Evolutionary conservation across 257 asterid species (phyloP), one percentile per base, ranked within the genome.

Genomic region (Osmanthus fragrans): DNA sequence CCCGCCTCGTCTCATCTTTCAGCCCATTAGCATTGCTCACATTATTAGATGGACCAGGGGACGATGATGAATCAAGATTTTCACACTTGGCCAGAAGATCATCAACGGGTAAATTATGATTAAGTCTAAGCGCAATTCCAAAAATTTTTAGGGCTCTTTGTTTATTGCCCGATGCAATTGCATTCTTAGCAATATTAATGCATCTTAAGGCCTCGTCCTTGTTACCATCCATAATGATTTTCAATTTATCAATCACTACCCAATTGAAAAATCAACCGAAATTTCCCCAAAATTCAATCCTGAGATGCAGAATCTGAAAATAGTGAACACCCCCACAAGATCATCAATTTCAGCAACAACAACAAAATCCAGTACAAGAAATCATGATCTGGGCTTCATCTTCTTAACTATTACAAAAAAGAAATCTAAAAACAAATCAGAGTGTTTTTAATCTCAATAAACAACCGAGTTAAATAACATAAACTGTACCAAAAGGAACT

Each of bases 191-290:
- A 69, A 88, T 90, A 60, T 78, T 75, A 56, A 87, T 56, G 77
- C 94, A 88, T 80, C 87, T 86, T 76, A 88, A 79, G 49, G 94
- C 94, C 87, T 90, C 92, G 71, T 90, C 94, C 77, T 90, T 90
- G 84, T 90, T 90, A 63, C 91, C 49, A 58, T 90, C 94, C 99
- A 95, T 93, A 40, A 63, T 51, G 56, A 71, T 8, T 70, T 4
- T 54, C 51, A 36, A 21, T 71, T 81, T 64, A 54, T 21, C 33
- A 27, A 75, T 19, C 23, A 78, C 42, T 60, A 23, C 82, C 78
- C 58, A 56, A 70, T 34, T 9, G 68, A 40, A 79, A 37, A 36
- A 71, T 13, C 34, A 78, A 70, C 54, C 75, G 13, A 60, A 73
- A 78, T 80, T 54, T 9, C 65, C 82, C 83, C 80, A 56, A 75